These are phyloP conservation scores for Chrysosporium queenslandicum DNA, from an alignment of 2,329 filamentous ascomycete species.

Conservation along the genomic window DNA sequence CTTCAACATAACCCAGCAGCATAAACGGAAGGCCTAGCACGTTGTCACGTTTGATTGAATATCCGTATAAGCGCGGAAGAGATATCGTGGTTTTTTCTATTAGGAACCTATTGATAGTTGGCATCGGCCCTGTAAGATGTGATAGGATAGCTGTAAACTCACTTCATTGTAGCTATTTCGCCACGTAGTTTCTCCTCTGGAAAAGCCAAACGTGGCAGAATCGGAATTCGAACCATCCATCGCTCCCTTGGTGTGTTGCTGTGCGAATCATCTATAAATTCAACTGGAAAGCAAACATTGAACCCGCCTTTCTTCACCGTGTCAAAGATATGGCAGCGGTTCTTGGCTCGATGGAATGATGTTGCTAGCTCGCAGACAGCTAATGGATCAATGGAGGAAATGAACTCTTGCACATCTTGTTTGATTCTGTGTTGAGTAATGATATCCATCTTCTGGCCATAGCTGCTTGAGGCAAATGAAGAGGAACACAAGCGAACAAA, in stretches of 20 bases:
- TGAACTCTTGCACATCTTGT: slow-evolving; percentile 5
- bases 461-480: no score
- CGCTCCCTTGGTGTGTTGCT: not conserved
- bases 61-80: slow-evolving; percentile 14
- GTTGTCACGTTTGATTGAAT: slow-evolving; percentile 12
- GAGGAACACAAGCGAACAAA: no score
- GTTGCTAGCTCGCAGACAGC: slow-evolving; percentile 4
- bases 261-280: not conserved
- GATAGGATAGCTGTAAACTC: not conserved
- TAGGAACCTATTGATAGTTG: slow-evolving; percentile 11
- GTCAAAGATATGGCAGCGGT: slow-evolving; percentile 9
- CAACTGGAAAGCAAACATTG: slow-evolving; percentile 14
- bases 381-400: slow-evolving; percentile 10
- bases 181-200: slow-evolving; percentile 11
- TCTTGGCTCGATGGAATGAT: slow-evolving; percentile 11
- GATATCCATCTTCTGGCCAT: no score
- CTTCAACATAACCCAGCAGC: slow-evolving; percentile 6
- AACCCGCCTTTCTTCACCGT: slow-evolving; percentile 13
- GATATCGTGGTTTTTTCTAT: slow-evolving; percentile 18
- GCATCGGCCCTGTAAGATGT: not conserved
- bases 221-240: slow-evolving; percentile 14
- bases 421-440: not conserved
- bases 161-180: not conserved
- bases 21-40: slow-evolving; percentile 12
- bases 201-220: slow-evolving; percentile 13